Base-by-base conservation (phyloP, 2,329 filamentous ascomycete genomes). In the Tolypocladium amazonense region DNA sequence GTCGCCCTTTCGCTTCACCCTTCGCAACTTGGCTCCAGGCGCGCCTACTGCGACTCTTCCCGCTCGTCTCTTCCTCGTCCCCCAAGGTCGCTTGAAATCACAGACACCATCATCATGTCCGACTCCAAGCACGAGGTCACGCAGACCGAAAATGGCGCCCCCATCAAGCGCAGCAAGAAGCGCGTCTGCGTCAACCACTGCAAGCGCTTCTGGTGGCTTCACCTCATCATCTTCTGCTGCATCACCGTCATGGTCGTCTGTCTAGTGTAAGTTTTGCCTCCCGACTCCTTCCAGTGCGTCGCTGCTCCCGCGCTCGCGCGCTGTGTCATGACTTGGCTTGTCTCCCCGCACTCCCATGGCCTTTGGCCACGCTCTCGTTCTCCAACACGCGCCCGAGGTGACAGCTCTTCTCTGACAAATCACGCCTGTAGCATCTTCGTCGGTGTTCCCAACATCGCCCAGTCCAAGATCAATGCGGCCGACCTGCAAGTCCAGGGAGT, bases 131-230 rank as follows among this genome's bases (percentile, higher is more conserved):
- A 70, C 43, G 68, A 70, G 55, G 64, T 71, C 59, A 65, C 67
- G 33, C 72, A 75, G 69, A 66, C 67, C 45, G 75, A 79, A 66
- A 64, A 64, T 57, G 67, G 64, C 56, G 62, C 68, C 56, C 64
- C 65, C 55, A 35, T 62, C 52, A 67, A 65, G 62, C 55, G 64
- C 23, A 57, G 67, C 58, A 77, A 76, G 69, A 75, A 71, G 63
- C 71, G 75, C 61, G 69, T 70, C 37, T 73, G 74, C 64, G 72
- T 73, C 59, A 73, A 76, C 55, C 81, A 84, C 68, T 80, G 79
- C 69, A 77, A 72, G 67, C 77, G 75, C 65, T 86, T 81, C 65
- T 88, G 85, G 85, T 88, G 85, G 84, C 66, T 78, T 63, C 78
- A 85, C 65, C 69, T 86, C 61, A 73, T 87, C 60, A 68, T 76